Base-by-base conservation (phyloP, 495 filamentous ascomycete species). In the Xylaria sp. region DNA sequence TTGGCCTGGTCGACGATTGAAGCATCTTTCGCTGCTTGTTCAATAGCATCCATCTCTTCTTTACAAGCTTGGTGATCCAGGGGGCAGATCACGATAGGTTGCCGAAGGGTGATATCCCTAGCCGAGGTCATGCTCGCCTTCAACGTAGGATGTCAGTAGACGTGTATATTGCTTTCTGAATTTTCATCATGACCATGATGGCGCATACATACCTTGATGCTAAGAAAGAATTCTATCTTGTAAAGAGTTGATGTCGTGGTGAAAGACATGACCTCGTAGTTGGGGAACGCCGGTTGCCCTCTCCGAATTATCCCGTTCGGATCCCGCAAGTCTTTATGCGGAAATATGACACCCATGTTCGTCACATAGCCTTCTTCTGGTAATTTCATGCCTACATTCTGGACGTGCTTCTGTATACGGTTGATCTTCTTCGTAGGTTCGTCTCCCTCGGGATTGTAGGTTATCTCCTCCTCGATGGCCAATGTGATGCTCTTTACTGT, bases 371-470 rank as follows among this genome's bases (percentile, higher is more conserved):
- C 96, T 3, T 90, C 85, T 69, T 95, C 94, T 2, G 96, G 93
- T 77, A 99, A 80, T 79, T 92, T 97, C 17, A 92, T 88, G 15
- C 91, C 90, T 26, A 99, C 88, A 3, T 83, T 82, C 71, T 98
- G 95, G 3, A 92, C 92, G 72, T 95, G 91, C 75, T 93, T 95
- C 29, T 92, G 90, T 73, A 99, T 82, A 29, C 89, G 90, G 79
- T 96, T 98, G 78, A 93, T 84, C 78, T 97, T 98, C 73, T 92
- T 92, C 35, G 91, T 93, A 57, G 95, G 94, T 79, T 98, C 96
- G 74, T 98, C 96, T n/a, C 96, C 96, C 76, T 98, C 95, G 46
- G 96, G 96, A 74, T 99, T 98, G 82, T 93, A 99, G 26, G 94
- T 94, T 62, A 98, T 97, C 79, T 98, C 94, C 80, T 99, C 96